Base-by-base conservation (phyloP, 2,329 filamentous ascomycete species). In the Coniochaeta sp. region DNA sequence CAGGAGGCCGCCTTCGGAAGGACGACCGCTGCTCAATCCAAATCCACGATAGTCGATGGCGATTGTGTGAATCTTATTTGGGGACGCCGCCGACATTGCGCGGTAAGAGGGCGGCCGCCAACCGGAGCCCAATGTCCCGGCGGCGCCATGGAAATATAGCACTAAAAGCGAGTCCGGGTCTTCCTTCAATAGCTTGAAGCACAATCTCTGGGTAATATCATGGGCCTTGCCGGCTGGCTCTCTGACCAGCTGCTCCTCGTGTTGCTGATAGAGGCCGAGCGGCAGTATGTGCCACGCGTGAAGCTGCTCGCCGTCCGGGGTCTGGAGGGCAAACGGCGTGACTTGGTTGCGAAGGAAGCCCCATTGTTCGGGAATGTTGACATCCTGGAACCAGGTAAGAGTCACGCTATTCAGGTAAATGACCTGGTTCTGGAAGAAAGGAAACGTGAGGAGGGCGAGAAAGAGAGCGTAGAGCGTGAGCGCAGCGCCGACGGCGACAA, bases 271-370 rank as follows among this genome's bases (percentile, higher is more conserved):
- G 1, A 89, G 73, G 61, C 83, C 83, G 1, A 89, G 71, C 0
- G 89, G 89, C n/a, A 91, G 74, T 47, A 93, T 79, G 70, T 92
- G 89, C 89, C 89, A 93, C 47, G 86, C 88, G 67, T 89, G 89
- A 3, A 93, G 73, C 0, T 75, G 83, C 69, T 89, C 85, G 38
- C 84, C 81, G 69, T 92, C 89, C 0, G 80, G 74, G 0, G 89
- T 91, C 2, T 71, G 72, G 42, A 92, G 72, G 57, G 81, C 83
- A 69, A 93, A 92, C 0, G 89, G 86, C 17, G 87, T 87, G 1
- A 90, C 84, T 73, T 93, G 89, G 61, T 87, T 87, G 66, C 81
- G 85, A 32, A 87, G 77, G 68, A 91, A 91, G 0, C 89, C 89
- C 72, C 86, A 90, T 58, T 82, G 79, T 67, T 91, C 87, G 0